Evolutionary conservation across 441 rosid species (phyloP), one percentile per base, ranked within the genome.

Genomic region (Pelargonium fulgidum): DNA sequence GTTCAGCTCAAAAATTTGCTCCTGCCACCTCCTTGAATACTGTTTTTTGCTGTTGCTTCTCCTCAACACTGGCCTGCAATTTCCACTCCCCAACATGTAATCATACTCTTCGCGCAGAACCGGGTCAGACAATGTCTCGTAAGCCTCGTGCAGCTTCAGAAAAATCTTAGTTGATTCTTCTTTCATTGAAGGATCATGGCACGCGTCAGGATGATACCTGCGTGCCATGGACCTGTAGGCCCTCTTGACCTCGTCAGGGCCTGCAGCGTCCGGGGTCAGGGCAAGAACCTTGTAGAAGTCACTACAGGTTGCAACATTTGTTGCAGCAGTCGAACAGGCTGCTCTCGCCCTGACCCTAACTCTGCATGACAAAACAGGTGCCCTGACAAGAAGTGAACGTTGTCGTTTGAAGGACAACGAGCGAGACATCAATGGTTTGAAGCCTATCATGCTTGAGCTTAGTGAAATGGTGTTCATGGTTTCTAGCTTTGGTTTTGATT

Each of bases 171-270:
- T 45, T n/a, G 50, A 7, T 9, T 45, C 50, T 8, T 45, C 50
- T 10, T 45, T 45, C 10, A 45, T 2, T 0, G 13, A 45, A 45
- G 50, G 50, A 45, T 45, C 50, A 3, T 45, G 50, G 50, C 50
- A 45, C 10, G 13, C 50, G 50, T 45, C 50, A 45, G 50, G 50
- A 45, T 45, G 50, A 13, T 45, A 45, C 50, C 13, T 45, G 50
- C 50, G 50, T 13, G 50, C 50, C 50, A 45, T 45, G 50, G 50
- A 45, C 50, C 50, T 45, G 50, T 45, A 45, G 50, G 50, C 50
- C 50, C 50, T 45, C 50, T 45, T 45, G 50, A 45, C 50, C n/a
- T 45, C 50, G 13, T 9, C 13, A 45, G 50, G n/a, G 50, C 50
- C 50, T 45, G 13, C 50, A 45, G 50, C n/a, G 50, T 45, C 50